A percentile compares a stretch with the other conserved stretches of the same genome.
These are phyloP conservation scores for Didymella keratinophila DNA, from an alignment of 2,329 filamentous ascomycete species.

Conservation along the genomic window DNA sequence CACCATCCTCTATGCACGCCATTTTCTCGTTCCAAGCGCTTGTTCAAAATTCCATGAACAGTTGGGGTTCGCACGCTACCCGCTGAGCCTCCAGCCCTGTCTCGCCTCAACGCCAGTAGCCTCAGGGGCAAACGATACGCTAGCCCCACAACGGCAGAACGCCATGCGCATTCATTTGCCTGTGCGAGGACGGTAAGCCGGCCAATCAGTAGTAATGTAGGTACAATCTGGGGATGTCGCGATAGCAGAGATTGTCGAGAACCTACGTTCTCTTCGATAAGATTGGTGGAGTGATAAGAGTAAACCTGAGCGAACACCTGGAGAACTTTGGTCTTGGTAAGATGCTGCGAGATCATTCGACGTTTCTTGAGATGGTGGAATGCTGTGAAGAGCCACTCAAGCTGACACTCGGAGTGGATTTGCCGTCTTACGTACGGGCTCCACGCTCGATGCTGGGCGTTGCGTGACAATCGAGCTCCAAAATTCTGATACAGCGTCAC, in stretches of 20 bases:
- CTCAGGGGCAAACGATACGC: slow-evolving; percentile 17
- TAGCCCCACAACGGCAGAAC: slow-evolving; percentile 14
- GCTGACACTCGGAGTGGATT: background rate
- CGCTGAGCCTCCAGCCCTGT: slow-evolving; percentile 12
- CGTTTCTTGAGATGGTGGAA: background rate
- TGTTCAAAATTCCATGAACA: background rate
- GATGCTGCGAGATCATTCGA: background rate
- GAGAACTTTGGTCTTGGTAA: background rate
- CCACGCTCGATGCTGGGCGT: slow-evolving; percentile 1
- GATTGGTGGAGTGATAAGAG: background rate
- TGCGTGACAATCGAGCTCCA: background rate
- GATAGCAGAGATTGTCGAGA: slow-evolving; percentile 4
- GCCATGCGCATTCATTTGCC: slow-evolving; percentile 13
- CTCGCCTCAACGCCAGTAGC: slow-evolving; percentile 5
- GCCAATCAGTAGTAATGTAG: background rate
- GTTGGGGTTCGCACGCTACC: slow-evolving; percentile 11
- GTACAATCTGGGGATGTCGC: slow-evolving; percentile 6
- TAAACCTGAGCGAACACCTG: no score
- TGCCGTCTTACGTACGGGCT: slow-evolving; percentile 2
- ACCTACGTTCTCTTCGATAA: background rate
- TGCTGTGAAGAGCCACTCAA: background rate
- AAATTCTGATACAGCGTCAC: background rate
- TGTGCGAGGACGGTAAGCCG: background rate
- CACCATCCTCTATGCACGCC: background rate
- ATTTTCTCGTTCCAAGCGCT: background rate